phyloP scores from a whole-genome alignment of 2,329 filamentous ascomycete species.

The Massarina eburnea region DNA sequence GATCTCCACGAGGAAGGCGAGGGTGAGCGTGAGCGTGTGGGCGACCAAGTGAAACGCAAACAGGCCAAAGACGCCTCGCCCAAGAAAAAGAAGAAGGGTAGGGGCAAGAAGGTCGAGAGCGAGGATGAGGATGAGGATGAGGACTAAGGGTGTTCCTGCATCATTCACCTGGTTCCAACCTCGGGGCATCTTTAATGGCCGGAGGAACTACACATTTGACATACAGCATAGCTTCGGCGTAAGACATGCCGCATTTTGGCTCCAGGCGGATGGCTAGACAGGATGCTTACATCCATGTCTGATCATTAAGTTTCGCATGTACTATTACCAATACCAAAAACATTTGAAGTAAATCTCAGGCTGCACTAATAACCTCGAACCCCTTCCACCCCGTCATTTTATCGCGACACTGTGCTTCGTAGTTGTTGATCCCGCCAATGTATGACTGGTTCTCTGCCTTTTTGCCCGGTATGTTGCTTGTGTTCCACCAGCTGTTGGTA shows the following conservation, averaged over 20 bases:
- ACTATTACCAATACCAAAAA: no score
- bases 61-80: conserved; percentile 43
- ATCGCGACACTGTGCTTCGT: conserved; percentile 21
- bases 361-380: conserved; percentile 19
- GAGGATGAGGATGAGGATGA: conserved; percentile 22
- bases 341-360: no score
- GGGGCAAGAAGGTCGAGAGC: conserved; percentile 38
- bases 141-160: conserved; percentile 16
- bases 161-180: no score
- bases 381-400: conserved; percentile 24
- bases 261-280: no score
- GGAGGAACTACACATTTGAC: not conserved
- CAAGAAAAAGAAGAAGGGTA: conserved; percentile 43
- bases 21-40: conserved; percentile 71
- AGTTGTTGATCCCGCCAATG: conserved; percentile 34
- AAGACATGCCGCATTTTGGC: no score
- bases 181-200: conserved; percentile 2
- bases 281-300: no score
- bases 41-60: conserved; percentile 73
- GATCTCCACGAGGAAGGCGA: conserved; percentile 68
- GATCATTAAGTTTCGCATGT: no score
- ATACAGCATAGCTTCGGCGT: not conserved
- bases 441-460: conserved; percentile 45
- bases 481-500: conserved; percentile 46
- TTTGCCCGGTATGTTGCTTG: conserved; percentile 46